Evolutionary conservation across 1,284 basidiomycete species (phyloP), one percentile per base, ranked within the genome.

Genomic region (Bjerkandera adusta): DNA sequence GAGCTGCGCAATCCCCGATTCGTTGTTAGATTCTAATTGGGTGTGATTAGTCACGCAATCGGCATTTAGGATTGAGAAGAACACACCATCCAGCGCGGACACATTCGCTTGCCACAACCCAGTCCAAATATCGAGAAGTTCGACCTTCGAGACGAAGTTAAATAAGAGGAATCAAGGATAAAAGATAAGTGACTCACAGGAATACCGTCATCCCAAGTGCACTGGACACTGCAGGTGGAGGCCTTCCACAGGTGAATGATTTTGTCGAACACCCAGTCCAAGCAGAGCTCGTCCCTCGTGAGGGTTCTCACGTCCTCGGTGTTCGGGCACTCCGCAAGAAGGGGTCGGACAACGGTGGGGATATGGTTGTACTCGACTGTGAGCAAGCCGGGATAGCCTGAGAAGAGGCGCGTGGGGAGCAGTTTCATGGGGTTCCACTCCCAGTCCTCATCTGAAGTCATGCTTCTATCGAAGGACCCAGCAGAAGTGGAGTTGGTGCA

Each of bases 191-290:
- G 6, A 66, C 74, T 52, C 49, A 81, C 77, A 13, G 75, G 72
- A 4, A 72, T 57, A 21, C 61, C 55, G 7, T 49, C 58, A 10
- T 69, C 63, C 36, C 66, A 66, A 45, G 62, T 55, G 47, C 77
- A 63, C 52, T 71, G 67, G 35, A 81, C 58, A 52, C 61, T 68
- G 21, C 62, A 60, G 22, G 83, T 51, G 2, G 70, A 72, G 29
- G 69, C 70, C 51, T 66, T 76, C 85, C 84, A 89, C 3, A 80
- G 62, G 8, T 68, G 67, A 27, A 83, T 59, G 30, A 86, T 51
- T 4, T 70, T 71, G 2, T 73, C 63, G 58, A 82, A 79, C 13
- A 83, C 70, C 68, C 74, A 78, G 5, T 70, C 65, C 45, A 65
- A 64, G n/a, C 70, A 61, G 26, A 87, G 59, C 56, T 88, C 83